phyloP scores from a whole-genome alignment of 352 stramenopile genomes.

The Pythium myriotylum region DNA sequence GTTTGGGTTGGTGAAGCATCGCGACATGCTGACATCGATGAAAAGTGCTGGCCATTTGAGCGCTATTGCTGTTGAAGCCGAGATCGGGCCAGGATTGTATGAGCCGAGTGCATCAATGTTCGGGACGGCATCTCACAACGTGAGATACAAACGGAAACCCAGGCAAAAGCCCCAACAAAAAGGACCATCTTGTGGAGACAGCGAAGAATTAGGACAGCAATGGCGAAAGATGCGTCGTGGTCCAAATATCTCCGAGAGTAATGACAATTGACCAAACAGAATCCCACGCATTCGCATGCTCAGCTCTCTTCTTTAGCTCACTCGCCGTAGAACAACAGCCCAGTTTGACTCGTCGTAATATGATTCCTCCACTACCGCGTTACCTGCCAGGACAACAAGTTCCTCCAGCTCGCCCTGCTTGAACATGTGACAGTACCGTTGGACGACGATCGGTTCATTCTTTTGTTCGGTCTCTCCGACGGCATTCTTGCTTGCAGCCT shows the following conservation, averaged over 20 bases:
- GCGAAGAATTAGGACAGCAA: not conserved
- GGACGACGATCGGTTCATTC: slow-evolving; percentile 53
- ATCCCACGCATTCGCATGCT: no score
- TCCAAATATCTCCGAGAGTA: not conserved
- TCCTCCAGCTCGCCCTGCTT: slow-evolving; percentile 82
- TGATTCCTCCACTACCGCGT: slow-evolving; percentile 64
- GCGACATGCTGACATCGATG: slow-evolving; percentile 59
- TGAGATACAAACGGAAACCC: slow-evolving; percentile 34
- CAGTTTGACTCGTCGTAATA: slow-evolving; percentile 90
- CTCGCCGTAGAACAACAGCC: slow-evolving; percentile 73
- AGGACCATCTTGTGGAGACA: not conserved
- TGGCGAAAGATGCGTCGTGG: slow-evolving; percentile 15
- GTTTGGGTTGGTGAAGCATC: slow-evolving; percentile 27
- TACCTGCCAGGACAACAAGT: slow-evolving; percentile 58
- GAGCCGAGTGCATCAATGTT: slow-evolving; percentile 31
- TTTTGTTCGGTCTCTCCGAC: slow-evolving; percentile 15
- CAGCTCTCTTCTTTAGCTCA: slow-evolving; percentile 36
- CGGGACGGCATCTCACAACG: slow-evolving; percentile 38
- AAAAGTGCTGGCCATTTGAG: slow-evolving; percentile 44
- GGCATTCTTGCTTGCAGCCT: not conserved
- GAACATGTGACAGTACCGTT: slow-evolving; percentile 91
- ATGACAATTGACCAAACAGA: not conserved
- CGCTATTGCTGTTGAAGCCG: slow-evolving; percentile 21
- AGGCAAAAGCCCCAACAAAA: not conserved
- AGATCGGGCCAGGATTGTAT: slow-evolving; percentile 40